Conservation (phyloP, 2,329 filamentous ascomycete species). For the Neopestalotiopsis rosae region DNA sequence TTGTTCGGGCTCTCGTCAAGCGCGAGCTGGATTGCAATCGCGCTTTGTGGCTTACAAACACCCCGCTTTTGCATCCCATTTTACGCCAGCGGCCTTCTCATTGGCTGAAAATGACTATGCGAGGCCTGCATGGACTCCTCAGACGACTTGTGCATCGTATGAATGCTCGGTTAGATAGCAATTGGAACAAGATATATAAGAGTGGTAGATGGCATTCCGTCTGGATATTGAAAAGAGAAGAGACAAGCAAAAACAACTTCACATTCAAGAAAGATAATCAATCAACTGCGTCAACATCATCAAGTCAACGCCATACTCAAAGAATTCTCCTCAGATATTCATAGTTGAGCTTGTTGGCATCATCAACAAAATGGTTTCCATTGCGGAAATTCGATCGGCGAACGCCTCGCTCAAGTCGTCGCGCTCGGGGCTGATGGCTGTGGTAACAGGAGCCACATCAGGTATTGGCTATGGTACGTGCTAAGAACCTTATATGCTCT, state of each 20-base stretch:
- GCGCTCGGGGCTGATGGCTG: conserved; percentile 4
- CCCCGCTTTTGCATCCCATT: not conserved
- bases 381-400: not conserved
- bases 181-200: too few species aligned
- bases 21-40: not conserved
- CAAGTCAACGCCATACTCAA: too few species aligned
- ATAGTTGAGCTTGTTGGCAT: not conserved
- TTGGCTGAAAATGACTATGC: not conserved
- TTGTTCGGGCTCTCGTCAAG: not conserved
- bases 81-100: not conserved
- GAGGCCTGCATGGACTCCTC: not conserved
- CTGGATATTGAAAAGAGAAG: too few species aligned
- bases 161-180: too few species aligned
- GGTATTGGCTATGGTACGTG: conserved; percentile 6
- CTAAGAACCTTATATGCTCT: too few species aligned
- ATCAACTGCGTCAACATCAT: too few species aligned
- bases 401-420: conserved; percentile 6
- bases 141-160: too few species aligned
- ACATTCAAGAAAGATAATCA: too few species aligned
- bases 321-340: too few species aligned
- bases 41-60: not conserved
- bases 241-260: too few species aligned
- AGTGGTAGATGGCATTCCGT: too few species aligned
- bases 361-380: conserved; percentile 1
- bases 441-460: not conserved